Base-by-base conservation (phyloP, 768 basidiomycete species). In the Boletus barrowsii region DNA sequence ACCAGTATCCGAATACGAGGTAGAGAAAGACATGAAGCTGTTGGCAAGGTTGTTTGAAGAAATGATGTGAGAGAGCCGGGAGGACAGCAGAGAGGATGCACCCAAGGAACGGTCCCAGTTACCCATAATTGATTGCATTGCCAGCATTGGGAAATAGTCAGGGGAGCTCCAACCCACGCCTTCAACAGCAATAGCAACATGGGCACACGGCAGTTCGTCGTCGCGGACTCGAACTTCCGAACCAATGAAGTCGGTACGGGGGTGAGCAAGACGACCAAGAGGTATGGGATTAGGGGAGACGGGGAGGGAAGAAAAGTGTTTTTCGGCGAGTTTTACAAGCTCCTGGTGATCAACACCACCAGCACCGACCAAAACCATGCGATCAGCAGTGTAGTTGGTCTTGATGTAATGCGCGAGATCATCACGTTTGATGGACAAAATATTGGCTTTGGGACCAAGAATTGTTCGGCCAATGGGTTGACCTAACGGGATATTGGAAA, bases 81-180 rank as follows among this genome's bases (percentile, higher is more conserved):
- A 97, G 56, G 91, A 93, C 59, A 96, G 84, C 50, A 97, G 79
- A 22, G 92, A 81, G 3, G 92, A 87, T 45, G 93, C 84, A 63
- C 96, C 97, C 63, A 98, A 85, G 44, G 89, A 90, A 62, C 97
- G 86, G 71, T 99, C 96, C 97, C 97, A 99, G 83, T 98, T 99
- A 59, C 97, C 97, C 75, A 98, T 88, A 75, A 98, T 92, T 65
- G 84, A 86, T 73, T 96, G 92, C 87, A 97, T 91, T 69, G 93
- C 94, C 76, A 98, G 86, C 95, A 99, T 96, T 57, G 95, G 93
- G 86, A 92, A 98, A 80, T 98, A 98, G 75, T 99, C 97, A 29
- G 96, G 94, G 10, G 90, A 93, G 64, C 87, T 91, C 95, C 96
- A 98, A 73, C 93, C 86, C 53, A 96, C 95, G 71, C 97, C 97